Conservation (phyloP, 257 asterid species). For the Galeopsis tetrahit region DNA sequence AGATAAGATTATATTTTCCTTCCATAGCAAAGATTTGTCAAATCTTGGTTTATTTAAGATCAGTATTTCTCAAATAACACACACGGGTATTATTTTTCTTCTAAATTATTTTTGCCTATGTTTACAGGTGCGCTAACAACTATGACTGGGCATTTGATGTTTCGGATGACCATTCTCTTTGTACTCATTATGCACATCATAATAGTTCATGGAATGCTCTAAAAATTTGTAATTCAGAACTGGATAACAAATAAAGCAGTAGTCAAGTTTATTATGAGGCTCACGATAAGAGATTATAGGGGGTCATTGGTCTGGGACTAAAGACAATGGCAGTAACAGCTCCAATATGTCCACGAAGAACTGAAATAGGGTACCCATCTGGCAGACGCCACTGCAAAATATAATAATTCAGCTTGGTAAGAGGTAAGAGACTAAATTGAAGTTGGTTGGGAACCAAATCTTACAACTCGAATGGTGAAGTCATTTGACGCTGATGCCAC, state of each 20-base stretch:
- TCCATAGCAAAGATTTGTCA: not conserved
- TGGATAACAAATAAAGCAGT: conserved; percentile 24
- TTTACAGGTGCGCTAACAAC: not conserved
- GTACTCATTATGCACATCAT: conserved; percentile 27
- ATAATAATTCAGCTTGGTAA: conserved; percentile 36
- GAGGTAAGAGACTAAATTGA: conserved; percentile 38
- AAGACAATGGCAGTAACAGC: conserved; percentile 97
- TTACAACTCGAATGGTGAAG: conserved; percentile 94
- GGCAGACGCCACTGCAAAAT: conserved; percentile 93
- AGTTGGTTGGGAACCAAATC: conserved; percentile 42
- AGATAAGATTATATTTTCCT: not conserved
- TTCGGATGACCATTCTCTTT: not conserved
- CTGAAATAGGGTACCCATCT: conserved; percentile 89
- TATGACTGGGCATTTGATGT: not conserved
- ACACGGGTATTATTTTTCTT: not conserved
- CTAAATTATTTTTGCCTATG: not conserved
- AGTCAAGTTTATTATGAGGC: conserved; percentile 40
- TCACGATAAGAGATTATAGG: conserved; percentile 91
- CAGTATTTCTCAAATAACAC: not conserved
- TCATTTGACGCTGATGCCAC: conserved; percentile 99
- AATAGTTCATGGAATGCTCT: conserved; percentile 15
- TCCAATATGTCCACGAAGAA: conserved; percentile 94
- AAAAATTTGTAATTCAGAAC: conserved; percentile 17
- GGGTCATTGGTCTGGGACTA: conserved; percentile 71
- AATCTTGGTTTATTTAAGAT: not conserved